Evolutionary conservation across 306 rosid genomes (phyloP).

Genomic region (Cucumis cinereus): DNA sequence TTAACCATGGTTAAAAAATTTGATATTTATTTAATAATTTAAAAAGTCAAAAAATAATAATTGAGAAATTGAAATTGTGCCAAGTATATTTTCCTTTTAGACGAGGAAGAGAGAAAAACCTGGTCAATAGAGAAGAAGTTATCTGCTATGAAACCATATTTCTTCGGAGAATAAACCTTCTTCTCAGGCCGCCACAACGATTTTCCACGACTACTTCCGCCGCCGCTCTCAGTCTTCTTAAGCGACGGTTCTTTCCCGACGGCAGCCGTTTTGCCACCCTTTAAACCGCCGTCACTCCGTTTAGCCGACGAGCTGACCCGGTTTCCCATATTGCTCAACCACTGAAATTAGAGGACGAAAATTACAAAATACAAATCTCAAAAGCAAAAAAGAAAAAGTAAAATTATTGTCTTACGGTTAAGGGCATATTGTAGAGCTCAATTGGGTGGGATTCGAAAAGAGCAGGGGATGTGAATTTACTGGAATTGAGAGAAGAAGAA

Average conservation of each 20-base stretch:
- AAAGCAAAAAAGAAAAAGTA: neutral
- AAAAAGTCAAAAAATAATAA: no score
- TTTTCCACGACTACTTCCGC: neutral
- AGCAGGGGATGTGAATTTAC: no score
- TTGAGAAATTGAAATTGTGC: no score
- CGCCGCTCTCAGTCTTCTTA: neutral
- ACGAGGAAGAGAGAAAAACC: slow-evolving; percentile 16
- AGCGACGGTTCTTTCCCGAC: neutral
- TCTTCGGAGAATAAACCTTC: slow-evolving; percentile 26
- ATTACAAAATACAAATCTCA: neutral
- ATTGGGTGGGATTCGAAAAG: no score
- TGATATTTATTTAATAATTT: no score
- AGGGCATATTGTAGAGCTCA: no score
- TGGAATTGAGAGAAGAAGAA: no score
- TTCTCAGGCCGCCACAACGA: neutral
- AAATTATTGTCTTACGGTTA: neutral
- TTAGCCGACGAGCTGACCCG: neutral
- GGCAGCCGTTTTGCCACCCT: neutral
- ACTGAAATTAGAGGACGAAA: neutral
- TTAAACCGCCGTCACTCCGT: neutral
- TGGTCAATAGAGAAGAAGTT: slow-evolving; percentile 46
- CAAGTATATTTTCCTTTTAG: no score
- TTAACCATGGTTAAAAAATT: no score
- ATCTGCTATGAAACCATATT: slow-evolving; percentile 46
- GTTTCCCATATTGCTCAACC: neutral